Percentiles rank a stretch among this genome's conserved stretches.
Conservation (phyloP, 495 filamentous ascomycete species). For the Aspergillus egyptiacus region DNA sequence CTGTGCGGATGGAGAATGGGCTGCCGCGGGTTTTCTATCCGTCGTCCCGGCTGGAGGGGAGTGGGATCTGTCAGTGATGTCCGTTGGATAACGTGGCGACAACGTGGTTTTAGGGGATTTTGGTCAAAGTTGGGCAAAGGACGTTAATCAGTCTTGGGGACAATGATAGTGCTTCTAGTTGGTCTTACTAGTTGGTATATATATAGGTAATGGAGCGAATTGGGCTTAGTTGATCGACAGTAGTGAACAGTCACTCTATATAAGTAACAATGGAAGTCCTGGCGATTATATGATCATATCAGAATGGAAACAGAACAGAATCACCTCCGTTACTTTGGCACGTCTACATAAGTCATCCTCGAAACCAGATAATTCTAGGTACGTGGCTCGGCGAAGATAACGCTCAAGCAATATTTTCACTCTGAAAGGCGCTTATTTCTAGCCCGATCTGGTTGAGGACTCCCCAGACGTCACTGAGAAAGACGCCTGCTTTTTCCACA, state of each 20-base stretch:
- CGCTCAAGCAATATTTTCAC: neutral
- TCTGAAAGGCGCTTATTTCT: neutral
- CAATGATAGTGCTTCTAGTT: neutral
- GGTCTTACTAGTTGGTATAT: too few relatives aligned
- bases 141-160: neutral
- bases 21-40: slow-evolving; percentile 28
- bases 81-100: neutral
- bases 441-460: neutral
- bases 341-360: too few relatives aligned
- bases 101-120: too few relatives aligned
- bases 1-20: slow-evolving; percentile 31
- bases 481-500: neutral
- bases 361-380: too few relatives aligned
- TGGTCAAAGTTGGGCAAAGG: neutral
- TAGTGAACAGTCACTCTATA: neutral
- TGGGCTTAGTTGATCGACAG: neutral
- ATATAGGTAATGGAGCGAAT: neutral
- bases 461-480: neutral
- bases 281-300: too few relatives aligned
- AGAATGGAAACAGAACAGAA: too few relatives aligned
- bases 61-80: slow-evolving; percentile 4
- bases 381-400: neutral
- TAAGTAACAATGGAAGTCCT: too few relatives aligned
- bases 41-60: slow-evolving; percentile 1
- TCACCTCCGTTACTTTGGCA: too few relatives aligned